Evolutionary conservation across 352 stramenopile genomes (phyloP), one percentile per base, ranked within the genome.

Genomic region (Phytopythium mirpurense): DNA sequence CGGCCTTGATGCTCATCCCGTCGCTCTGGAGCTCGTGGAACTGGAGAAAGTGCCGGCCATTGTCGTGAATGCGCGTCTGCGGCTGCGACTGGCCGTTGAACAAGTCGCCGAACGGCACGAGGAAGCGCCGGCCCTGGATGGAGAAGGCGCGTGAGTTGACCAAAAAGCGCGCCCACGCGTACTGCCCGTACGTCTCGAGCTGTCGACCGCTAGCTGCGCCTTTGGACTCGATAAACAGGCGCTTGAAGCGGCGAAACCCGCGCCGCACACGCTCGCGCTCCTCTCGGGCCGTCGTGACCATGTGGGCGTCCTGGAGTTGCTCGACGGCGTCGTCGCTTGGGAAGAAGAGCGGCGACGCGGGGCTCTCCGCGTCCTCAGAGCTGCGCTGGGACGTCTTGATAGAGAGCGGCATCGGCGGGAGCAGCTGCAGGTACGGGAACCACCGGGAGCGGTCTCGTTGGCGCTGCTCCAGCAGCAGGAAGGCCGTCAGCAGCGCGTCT

Each of bases 41-140:
- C 8, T 78, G 26, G 1, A 93, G 63, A 18, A 93, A 90, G 19
- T 65, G 66, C 16, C 70, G 62, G 15, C 74, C 80, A 18, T 83
- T 82, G 27, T 71, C 63, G 32, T 66, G 56, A 3, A 32, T 27
- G 1, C 68, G 57, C 31, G 47, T 15, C 19, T 65, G 38, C 4
- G 57, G 56, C 37, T 92, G 73, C 0, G 64, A 36, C 32, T 78
- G 46, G 21, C 86, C 88, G 51, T 96, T 96, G 56, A 95, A 92
- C 24, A 96, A 70, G 54, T 96, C 87, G 3, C 78, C 87, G 62
- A 95, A 91, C 16, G 87, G 88, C n/a, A 92, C 83, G 16, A 97
- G 59, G 29, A 75, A 78, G 4, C 85, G 85, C 14, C 81, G 41
- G 1, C 87, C 87, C 18, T 51, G 63, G 49, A 96, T 88, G 0